Evolutionary conservation across 768 basidiomycete genomes (phyloP).

Genomic region (Lactifluus echinatus): DNA sequence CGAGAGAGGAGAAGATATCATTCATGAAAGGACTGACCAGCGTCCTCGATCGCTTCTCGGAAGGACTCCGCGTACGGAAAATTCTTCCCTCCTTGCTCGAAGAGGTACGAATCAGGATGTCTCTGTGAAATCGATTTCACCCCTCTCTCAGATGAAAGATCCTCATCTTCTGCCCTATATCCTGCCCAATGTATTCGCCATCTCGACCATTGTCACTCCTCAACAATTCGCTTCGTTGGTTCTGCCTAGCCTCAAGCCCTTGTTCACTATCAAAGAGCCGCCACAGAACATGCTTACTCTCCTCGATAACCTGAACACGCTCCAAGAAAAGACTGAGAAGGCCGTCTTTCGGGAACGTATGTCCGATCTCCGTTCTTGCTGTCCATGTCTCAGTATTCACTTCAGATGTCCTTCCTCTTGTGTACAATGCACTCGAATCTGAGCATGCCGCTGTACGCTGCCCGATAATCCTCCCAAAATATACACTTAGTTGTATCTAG

Average conservation of each 20-base stretch:
- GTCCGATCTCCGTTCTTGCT: conserved; percentile 25
- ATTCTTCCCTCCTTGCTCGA: conserved; percentile 88
- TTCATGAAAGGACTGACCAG: conserved; percentile 86
- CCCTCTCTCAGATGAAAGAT: conserved; percentile 73
- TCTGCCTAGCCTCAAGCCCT: conserved; percentile 78
- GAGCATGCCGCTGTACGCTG: conserved; percentile 66
- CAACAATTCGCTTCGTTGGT: conserved; percentile 75
- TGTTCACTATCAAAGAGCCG: conserved; percentile 88
- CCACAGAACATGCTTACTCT: conserved; percentile 96
- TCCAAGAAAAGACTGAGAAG: conserved; percentile 87
- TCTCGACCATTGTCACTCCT: conserved; percentile 68
- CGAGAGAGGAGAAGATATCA: conserved; percentile 90
- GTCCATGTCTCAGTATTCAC: not conserved
- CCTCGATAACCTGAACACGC: conserved; percentile 77
- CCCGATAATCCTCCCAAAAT: not conserved
- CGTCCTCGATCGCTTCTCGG: conserved; percentile 80
- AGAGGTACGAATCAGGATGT: conserved; percentile 50
- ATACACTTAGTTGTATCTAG: conserved; percentile 31
- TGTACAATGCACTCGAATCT: conserved; percentile 95
- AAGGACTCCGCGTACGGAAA: conserved; percentile 78
- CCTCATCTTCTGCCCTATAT: conserved; percentile 88
- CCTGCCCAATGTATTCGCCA: conserved; percentile 90
- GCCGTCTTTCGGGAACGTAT: conserved; percentile 79
- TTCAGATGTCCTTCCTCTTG: conserved; percentile 87
- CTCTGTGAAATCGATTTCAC: not conserved